These are phyloP conservation scores for Penicillium cinerascens DNA, from an alignment of 495 filamentous ascomycete species.

Conservation along the genomic window DNA sequence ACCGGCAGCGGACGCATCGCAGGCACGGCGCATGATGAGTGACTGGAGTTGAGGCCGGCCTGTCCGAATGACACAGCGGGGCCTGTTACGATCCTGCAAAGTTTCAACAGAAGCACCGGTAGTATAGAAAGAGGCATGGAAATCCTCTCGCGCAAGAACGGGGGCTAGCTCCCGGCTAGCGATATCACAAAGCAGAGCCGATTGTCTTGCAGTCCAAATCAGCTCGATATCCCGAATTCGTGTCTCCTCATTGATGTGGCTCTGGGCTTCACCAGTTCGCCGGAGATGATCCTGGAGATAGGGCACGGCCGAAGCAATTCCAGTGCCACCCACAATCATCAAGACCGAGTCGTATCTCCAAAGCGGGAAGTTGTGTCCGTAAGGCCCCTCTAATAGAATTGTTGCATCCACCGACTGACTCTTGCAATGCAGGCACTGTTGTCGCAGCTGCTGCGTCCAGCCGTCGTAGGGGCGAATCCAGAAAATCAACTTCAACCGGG, in stretches of 20 bases:
- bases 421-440: slow-evolving; percentile 29
- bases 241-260: slow-evolving; percentile 6
- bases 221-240: slow-evolving; percentile 29
- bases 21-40: slow-evolving; percentile 30
- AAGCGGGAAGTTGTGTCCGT: slow-evolving; percentile 48
- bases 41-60: slow-evolving; percentile 33
- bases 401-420: slow-evolving; percentile 12
- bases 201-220: slow-evolving; percentile 42
- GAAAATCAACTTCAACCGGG: slow-evolving; percentile 31
- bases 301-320: slow-evolving; percentile 53
- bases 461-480: slow-evolving; percentile 49
- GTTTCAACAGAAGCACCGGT: slow-evolving; percentile 11
- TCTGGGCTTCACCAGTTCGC: slow-evolving; percentile 9
- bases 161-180: slow-evolving; percentile 25
- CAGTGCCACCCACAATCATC: slow-evolving; percentile 59
- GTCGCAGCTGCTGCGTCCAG: slow-evolving; percentile 45
- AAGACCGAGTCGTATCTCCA: slow-evolving; percentile 50
- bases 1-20: slow-evolving; percentile 22
- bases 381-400: slow-evolving; percentile 57
- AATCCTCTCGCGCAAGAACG: slow-evolving; percentile 30
- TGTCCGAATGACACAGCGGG: slow-evolving; percentile 20
- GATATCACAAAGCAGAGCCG: slow-evolving; percentile 32
- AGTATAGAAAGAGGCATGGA: slow-evolving; percentile 35
- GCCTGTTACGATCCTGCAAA: not conserved
- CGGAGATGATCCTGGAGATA: slow-evolving; percentile 45